phyloP scores from a whole-genome alignment of 208 protist genomes.

The Blastocrithidia nonstop region DNA sequence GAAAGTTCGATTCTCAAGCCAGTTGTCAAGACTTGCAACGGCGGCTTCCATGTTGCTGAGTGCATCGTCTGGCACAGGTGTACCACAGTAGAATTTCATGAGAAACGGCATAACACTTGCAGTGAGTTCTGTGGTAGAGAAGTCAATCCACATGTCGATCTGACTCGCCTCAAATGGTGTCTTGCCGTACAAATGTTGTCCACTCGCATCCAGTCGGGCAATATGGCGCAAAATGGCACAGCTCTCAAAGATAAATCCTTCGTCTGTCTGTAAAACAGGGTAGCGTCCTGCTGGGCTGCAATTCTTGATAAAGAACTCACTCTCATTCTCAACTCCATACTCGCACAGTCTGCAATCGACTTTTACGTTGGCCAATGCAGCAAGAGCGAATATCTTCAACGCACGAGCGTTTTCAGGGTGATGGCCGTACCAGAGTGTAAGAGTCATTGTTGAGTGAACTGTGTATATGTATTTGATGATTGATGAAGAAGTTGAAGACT shows the following conservation, averaged over 20 bases:
- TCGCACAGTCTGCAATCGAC: conserved; percentile 20
- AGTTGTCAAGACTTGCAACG: conserved; percentile 37
- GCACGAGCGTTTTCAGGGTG: conserved; percentile 25
- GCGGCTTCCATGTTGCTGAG: conserved; percentile 18
- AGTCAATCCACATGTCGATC: conserved; percentile 84
- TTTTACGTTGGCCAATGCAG: conserved; percentile 41
- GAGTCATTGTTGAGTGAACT: conserved; percentile 11
- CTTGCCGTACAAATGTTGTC: conserved; percentile 47
- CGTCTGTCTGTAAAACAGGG: conserved; percentile 59
- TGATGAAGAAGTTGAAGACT: background rate
- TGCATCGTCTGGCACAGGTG: conserved; percentile 10
- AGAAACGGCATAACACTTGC: conserved; percentile 15
- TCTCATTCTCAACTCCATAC: conserved; percentile 52
- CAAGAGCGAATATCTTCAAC: conserved; percentile 48
- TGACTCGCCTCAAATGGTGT: conserved; percentile 55
- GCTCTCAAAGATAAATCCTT: conserved; percentile 76
- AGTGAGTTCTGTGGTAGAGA: conserved; percentile 47
- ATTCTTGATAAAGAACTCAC: conserved; percentile 31
- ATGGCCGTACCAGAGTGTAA: conserved; percentile 11
- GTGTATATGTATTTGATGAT: conserved; percentile 1
- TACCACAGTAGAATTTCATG: conserved; percentile 8
- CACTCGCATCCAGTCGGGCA: conserved; percentile 37
- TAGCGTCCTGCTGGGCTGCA: conserved; percentile 48
- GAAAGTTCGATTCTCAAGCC: conserved; percentile 71
- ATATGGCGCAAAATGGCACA: conserved; percentile 76